Evolutionary conservation across 176 grass and related monocot species (phyloP), one percentile per base, ranked within the genome.

Genomic region (Raddia distichophylla): DNA sequence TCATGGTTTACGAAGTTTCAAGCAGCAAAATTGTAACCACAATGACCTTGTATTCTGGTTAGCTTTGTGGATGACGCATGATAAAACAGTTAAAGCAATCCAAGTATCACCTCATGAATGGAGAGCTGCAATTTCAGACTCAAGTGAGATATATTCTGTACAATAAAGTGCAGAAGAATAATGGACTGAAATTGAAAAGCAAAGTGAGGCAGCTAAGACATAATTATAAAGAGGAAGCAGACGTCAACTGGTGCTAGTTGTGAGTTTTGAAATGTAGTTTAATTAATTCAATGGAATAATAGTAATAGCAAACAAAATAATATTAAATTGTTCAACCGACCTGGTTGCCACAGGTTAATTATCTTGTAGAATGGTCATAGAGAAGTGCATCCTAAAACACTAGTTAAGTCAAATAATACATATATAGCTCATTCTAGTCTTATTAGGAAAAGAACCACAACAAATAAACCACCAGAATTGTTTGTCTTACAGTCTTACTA

Each of bases 51-150:
- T 13, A 16, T 66, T 78, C 66, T 53, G 59, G 78, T 62, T 60
- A 35, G 45, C 40, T 67, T 71, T 71, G 53, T 62, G 4, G 64
- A 80, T 35, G 52, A 80, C 13, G 43, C 44, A 62, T 52, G 33
- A 64, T 19, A 47, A 47, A 86, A 51, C 52, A 84, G 53, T 81
- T 22, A 18, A 75, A 86, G 52, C 8, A 84, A 75, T 57, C 54
- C 34, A 68, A 69, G 59, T 47, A 73, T 63, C 67, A 37, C 80
- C 84, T 83, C 71, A 83, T 32, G 37, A 74, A 73, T 73, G 82
- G 55, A 86, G 80, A 80, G 67, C 89, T 91, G 80, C 68, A 64
- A 60, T 37, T 73, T 68, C 54, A 84, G 55, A 79, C 11, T 60
- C 11, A 55, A 69, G 73, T 81, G 34, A 74, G 46, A 79, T 76